These are phyloP conservation scores for Nakazawaea wickerhamii DNA, from an alignment of 805 yeast genomes.

Conservation along the genomic window DNA sequence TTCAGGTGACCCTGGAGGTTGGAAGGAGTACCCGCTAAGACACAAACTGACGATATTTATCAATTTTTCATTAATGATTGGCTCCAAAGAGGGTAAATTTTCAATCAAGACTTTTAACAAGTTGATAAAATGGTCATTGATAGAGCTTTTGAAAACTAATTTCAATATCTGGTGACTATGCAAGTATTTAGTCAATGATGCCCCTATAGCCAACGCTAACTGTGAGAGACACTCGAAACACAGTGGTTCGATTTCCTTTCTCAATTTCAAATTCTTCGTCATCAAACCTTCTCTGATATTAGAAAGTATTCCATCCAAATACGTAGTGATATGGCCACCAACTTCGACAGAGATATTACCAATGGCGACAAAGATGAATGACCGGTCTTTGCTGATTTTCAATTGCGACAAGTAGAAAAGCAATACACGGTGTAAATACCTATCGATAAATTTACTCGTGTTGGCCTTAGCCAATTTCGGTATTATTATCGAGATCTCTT, in stretches of 20 bases:
- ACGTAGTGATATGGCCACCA: slow-evolving; percentile 78
- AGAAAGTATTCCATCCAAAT: slow-evolving; percentile 80
- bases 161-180: slow-evolving; percentile 72
- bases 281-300: slow-evolving; percentile 76
- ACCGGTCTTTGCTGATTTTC: slow-evolving; percentile 69
- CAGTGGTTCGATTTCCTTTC: slow-evolving; percentile 78
- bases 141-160: slow-evolving; percentile 73
- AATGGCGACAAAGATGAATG: slow-evolving; percentile 70
- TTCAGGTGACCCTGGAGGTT: slow-evolving; percentile 82
- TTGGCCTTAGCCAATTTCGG: slow-evolving; percentile 81
- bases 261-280: slow-evolving; percentile 49
- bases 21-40: slow-evolving; percentile 74
- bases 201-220: slow-evolving; percentile 84
- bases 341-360: slow-evolving; percentile 82
- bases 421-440: slow-evolving; percentile 75
- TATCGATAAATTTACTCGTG: slow-evolving; percentile 67
- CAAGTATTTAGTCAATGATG: slow-evolving; percentile 84
- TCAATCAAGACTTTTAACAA: slow-evolving; percentile 63
- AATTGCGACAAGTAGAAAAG: slow-evolving; percentile 73
- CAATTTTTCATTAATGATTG: slow-evolving; percentile 63
- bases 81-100: slow-evolving; percentile 75
- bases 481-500: slow-evolving; percentile 77
- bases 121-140: slow-evolving; percentile 77
- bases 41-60: slow-evolving; percentile 68
- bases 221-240: slow-evolving; percentile 86